Percentiles rank a stretch among this genome's conserved stretches.
Conservation (phyloP, 163 green algal species). For the Scenedesmus sp. region DNA sequence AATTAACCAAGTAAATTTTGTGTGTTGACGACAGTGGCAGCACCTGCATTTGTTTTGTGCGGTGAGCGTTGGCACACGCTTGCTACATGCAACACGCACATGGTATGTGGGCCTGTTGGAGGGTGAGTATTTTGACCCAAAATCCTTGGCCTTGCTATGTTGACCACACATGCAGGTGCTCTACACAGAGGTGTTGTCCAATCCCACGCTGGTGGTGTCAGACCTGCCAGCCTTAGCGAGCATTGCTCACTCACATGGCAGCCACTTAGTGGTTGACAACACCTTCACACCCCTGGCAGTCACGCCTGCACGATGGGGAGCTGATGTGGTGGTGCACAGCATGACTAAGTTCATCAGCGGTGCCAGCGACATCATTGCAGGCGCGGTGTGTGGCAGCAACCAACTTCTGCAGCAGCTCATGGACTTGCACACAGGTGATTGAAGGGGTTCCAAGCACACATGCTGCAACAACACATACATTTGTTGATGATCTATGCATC, state of each 20-base stretch:
- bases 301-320: slow-evolving; percentile 68
- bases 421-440: slow-evolving; percentile 68
- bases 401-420: slow-evolving; percentile 78
- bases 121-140: too few species aligned
- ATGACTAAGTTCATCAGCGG: slow-evolving; percentile 83
- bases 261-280: slow-evolving; percentile 79
- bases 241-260: slow-evolving; percentile 60
- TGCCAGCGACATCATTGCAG: slow-evolving; percentile 78
- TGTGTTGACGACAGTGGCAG: too few species aligned
- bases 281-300: slow-evolving; percentile 81
- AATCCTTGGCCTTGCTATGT: too few species aligned
- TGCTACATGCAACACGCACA: too few species aligned
- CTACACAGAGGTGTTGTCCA: slow-evolving; percentile 79
- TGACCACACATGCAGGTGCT: slow-evolving; percentile 63
- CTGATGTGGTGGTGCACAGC: slow-evolving; percentile 83
- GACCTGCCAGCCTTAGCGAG: slow-evolving; percentile 72
- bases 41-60: too few species aligned
- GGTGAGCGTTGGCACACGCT: too few species aligned
- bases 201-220: slow-evolving; percentile 79
- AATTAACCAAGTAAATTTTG: too few species aligned
- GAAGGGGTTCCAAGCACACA: neutral
- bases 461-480: neutral
- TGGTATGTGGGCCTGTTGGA: too few species aligned
- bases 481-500: neutral
- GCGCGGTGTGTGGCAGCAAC: slow-evolving; percentile 66